phyloP scores from a whole-genome alignment of 768 basidiomycete species.

The Tulasnella sp. region DNA sequence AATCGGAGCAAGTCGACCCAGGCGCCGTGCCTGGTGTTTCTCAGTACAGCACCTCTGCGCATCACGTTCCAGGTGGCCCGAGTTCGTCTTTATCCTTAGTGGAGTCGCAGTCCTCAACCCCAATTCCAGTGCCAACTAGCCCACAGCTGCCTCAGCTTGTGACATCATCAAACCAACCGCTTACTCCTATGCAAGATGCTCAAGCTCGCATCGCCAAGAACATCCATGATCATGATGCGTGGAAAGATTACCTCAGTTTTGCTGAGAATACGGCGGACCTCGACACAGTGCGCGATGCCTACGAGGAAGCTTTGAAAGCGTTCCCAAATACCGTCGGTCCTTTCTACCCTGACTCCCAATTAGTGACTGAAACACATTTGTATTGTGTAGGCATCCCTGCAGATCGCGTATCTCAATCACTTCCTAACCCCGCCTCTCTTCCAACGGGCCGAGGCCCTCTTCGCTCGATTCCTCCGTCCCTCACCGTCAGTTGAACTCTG shows the following conservation, averaged over 20 bases:
- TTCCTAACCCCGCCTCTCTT: conserved; percentile 62
- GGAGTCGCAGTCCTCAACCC: background rate
- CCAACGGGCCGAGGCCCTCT: conserved; percentile 78
- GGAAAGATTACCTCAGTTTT: conserved; percentile 72
- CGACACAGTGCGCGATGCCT: conserved; percentile 73
- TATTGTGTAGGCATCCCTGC: conserved; percentile 61
- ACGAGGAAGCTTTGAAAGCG: conserved; percentile 73
- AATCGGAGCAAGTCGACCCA: background rate
- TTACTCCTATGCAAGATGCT: conserved; percentile 45
- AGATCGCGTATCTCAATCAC: conserved; percentile 79
- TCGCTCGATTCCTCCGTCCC: conserved; percentile 77
- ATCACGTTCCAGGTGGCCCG: background rate
- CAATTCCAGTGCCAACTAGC: background rate
- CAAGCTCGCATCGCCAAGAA: conserved; percentile 60
- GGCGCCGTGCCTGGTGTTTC: background rate
- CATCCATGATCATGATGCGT: conserved; percentile 70
- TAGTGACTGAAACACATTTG: conserved; percentile 8
- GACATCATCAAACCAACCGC: background rate
- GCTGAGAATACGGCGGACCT: conserved; percentile 76
- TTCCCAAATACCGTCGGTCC: conserved; percentile 89
- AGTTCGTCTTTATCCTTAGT: background rate
- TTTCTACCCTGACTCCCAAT: conserved; percentile 19
- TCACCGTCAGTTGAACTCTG: conserved; percentile 88
- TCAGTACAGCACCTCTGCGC: background rate
- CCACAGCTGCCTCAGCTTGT: conserved; percentile 3